Evolutionary conservation across 768 basidiomycete species (phyloP).

Genomic region (Mycena pura): DNA sequence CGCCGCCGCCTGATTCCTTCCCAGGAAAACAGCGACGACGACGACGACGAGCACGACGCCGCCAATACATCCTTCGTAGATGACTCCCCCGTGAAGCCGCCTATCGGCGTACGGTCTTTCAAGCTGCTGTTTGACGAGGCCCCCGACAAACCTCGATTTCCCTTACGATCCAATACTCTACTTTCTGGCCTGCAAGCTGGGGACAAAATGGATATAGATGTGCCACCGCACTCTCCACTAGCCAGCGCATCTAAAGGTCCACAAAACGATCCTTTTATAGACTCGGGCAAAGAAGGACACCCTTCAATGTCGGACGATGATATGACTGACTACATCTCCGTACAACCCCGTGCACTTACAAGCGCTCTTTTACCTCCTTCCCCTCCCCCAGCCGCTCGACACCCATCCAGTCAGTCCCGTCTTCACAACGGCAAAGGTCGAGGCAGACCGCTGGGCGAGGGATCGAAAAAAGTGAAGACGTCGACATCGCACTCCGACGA

Average conservation of each 20-base stretch:
- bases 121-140: constrained; percentile 68
- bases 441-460: constrained; percentile 12
- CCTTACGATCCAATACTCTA: constrained; percentile 10
- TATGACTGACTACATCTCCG: constrained; percentile 20
- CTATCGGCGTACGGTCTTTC: constrained; percentile 64
- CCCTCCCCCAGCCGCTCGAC: constrained; percentile 56
- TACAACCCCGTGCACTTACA: constrained; percentile 16
- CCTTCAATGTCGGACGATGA: not conserved
- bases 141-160: constrained; percentile 18
- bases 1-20: constrained; percentile 62
- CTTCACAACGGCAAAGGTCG: constrained; percentile 40
- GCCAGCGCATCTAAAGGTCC: not conserved
- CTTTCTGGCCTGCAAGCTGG: constrained; percentile 11
- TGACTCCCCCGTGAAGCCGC: constrained; percentile 75
- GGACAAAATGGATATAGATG: constrained; percentile 24
- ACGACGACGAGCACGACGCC: constrained; percentile 36
- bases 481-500: constrained; percentile 30
- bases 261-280: constrained; percentile 11
- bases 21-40: constrained; percentile 45
- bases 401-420: constrained; percentile 25
- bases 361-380: constrained; percentile 68
- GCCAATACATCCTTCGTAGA: constrained; percentile 61
- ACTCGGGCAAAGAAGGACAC: not conserved
- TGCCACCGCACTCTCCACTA: not conserved
- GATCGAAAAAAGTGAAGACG: constrained; percentile 59